Percentiles rank a stretch among this genome's conserved stretches.
Conservation (phyloP, 441 rosid species). For the Syzygium malaccense region DNA sequence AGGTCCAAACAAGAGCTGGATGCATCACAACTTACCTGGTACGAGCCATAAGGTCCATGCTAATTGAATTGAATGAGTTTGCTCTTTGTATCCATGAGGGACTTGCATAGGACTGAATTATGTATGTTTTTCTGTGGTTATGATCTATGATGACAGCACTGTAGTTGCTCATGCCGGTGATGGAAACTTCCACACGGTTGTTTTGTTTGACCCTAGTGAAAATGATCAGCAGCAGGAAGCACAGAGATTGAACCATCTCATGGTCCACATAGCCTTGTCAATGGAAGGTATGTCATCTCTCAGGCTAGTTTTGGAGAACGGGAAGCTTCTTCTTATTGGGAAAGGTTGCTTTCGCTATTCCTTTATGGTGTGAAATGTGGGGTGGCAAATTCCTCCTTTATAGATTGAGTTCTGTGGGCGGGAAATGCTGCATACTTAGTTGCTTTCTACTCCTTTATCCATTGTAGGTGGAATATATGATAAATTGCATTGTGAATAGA, state of each 20-base stretch:
- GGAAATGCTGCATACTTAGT: neutral
- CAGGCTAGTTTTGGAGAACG: neutral
- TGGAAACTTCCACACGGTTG: constrained; percentile 81
- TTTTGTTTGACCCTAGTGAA: constrained; percentile 66
- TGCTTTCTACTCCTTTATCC: neutral
- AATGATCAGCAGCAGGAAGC: constrained; percentile 72
- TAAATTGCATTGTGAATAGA: neutral
- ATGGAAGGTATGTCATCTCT: constrained; percentile 61
- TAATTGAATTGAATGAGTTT: neutral
- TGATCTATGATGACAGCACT: constrained; percentile 36
- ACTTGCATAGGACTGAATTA: neutral
- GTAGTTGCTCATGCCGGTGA: constrained; percentile 96
- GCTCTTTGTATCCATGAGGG: neutral
- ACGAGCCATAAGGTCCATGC: neutral
- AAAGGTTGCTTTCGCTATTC: neutral
- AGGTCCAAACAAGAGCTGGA: constrained; percentile 69
- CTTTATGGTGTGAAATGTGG: neutral
- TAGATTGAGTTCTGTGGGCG: neutral
- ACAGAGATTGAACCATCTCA: constrained; percentile 65
- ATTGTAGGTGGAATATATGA: neutral
- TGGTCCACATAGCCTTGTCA: constrained; percentile 77
- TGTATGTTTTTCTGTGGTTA: neutral
- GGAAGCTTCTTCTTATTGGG: neutral
- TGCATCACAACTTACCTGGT: constrained; percentile 68
- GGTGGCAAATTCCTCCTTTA: neutral